These are phyloP conservation scores for Neurospora tetrasperma DNA, from an alignment of 495 filamentous ascomycete species.

Conservation along the genomic window DNA sequence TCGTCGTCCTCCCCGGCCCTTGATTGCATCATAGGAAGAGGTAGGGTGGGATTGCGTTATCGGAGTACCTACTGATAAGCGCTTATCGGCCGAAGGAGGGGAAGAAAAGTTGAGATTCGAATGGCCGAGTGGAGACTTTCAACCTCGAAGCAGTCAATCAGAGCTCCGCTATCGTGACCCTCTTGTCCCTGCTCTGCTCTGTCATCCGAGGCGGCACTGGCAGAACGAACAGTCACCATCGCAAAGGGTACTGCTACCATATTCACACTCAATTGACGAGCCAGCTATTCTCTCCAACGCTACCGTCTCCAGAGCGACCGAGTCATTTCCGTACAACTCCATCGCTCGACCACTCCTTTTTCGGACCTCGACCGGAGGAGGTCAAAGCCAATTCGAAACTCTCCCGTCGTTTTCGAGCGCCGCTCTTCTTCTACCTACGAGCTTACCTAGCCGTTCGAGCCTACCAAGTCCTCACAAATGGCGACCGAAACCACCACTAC, in stretches of 20 bases:
- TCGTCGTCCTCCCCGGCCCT: not conserved
- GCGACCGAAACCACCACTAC: not conserved
- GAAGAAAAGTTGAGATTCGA: slow-evolving; percentile 2
- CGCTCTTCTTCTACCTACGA: not conserved
- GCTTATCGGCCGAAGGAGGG: slow-evolving; percentile 13
- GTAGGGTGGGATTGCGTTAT: slow-evolving; percentile 15
- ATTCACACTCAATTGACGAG: not conserved
- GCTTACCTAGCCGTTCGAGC: not conserved
- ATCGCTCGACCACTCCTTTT: not conserved
- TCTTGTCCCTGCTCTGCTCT: not conserved
- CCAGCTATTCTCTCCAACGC: not conserved
- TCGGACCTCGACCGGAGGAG: not conserved
- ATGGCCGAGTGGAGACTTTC: slow-evolving; percentile 1
- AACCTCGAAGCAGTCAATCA: slow-evolving; percentile 1
- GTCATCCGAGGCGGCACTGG: not conserved
- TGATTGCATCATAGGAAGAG: slow-evolving; percentile 9
- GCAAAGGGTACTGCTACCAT: not conserved
- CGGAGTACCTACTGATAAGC: slow-evolving; percentile 11
- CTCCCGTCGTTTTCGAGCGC: not conserved
- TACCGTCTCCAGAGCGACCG: not conserved
- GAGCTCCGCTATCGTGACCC: not conserved
- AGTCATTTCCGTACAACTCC: not conserved
- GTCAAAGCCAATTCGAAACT: not conserved
- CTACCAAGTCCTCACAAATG: not conserved
- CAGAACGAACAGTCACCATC: not conserved